A percentile compares a stretch with the other conserved stretches of the same genome.
phyloP scores from a whole-genome alignment of 306 rosid species.

The Delonix regia region DNA sequence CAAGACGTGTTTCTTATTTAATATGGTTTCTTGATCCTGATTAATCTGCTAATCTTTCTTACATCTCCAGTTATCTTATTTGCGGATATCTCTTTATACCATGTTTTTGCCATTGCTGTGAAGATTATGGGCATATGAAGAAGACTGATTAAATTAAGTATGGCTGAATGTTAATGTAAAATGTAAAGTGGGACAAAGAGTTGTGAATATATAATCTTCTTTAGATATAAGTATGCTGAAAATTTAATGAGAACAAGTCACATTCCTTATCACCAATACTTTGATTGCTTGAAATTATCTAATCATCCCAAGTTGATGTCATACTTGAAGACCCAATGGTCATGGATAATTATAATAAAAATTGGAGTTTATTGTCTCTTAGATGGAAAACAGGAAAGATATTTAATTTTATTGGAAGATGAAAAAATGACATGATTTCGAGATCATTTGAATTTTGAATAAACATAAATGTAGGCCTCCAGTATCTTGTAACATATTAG shows the following conservation, averaged over 20 bases:
- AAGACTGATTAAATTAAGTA: background rate
- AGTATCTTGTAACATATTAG: background rate
- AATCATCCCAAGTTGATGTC: background rate
- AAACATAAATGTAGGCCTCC: background rate
- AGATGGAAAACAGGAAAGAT: background rate
- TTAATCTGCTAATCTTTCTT: background rate
- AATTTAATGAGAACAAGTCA: background rate
- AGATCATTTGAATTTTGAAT: background rate
- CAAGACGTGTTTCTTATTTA: background rate
- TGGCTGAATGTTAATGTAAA: background rate
- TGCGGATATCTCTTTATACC: background rate
- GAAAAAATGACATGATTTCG: background rate
- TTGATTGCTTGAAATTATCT: background rate
- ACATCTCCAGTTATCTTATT: background rate
- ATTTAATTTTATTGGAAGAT: background rate
- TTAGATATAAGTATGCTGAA: background rate
- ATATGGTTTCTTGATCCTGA: background rate
- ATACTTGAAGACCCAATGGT: background rate
- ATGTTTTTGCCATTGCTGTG: background rate
- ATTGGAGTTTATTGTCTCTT: background rate
- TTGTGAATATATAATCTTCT: background rate
- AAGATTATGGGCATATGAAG: background rate
- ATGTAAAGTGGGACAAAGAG: background rate
- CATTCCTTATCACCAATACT: background rate
- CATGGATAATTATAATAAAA: background rate